A percentile compares a stretch with the other conserved stretches of the same genome.
Conservation (phyloP, 441 rosid species). For the Bocquillonia castaneifolia region DNA sequence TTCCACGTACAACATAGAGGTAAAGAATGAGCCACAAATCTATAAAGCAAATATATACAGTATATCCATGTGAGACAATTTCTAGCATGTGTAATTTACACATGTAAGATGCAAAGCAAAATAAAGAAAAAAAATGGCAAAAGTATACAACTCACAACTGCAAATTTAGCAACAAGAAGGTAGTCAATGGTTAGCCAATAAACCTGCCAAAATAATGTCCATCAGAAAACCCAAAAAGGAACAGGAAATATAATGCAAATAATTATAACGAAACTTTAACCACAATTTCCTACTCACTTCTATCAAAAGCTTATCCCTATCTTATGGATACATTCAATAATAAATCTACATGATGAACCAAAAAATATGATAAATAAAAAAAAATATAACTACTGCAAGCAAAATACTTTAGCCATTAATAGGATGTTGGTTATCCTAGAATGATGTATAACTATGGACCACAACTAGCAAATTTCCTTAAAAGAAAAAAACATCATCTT, state of each 20-base stretch:
- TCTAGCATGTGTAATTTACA: not conserved
- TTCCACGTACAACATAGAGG: slow-evolving; percentile 87
- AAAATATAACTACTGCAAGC: not conserved
- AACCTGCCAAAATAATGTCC: slow-evolving; percentile 47
- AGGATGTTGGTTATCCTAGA: not conserved
- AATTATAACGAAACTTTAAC: not conserved
- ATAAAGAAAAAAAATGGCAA: not conserved
- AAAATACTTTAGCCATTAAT: not conserved
- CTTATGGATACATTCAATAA: not conserved
- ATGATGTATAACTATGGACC: not conserved
- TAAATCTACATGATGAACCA: not conserved
- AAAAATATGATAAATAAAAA: not conserved
- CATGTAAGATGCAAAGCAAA: not conserved
- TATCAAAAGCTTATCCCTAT: not conserved
- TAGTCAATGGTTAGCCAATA: slow-evolving; percentile 91
- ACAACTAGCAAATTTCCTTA: not conserved
- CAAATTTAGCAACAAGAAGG: slow-evolving; percentile 78
- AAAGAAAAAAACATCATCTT: not conserved
- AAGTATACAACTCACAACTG: slow-evolving; percentile 57
- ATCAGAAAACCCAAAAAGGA: slow-evolving; percentile 14
- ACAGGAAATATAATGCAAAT: slow-evolving; percentile 6
- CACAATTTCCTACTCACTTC: not conserved
- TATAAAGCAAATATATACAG: slow-evolving; percentile 29
- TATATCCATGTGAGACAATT: slow-evolving; percentile 18
- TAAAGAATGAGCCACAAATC: slow-evolving; percentile 85